Evolutionary conservation across 352 stramenopile genomes (phyloP), one percentile per base, ranked within the genome.

Genomic region (Phytophthora pinifolia): DNA sequence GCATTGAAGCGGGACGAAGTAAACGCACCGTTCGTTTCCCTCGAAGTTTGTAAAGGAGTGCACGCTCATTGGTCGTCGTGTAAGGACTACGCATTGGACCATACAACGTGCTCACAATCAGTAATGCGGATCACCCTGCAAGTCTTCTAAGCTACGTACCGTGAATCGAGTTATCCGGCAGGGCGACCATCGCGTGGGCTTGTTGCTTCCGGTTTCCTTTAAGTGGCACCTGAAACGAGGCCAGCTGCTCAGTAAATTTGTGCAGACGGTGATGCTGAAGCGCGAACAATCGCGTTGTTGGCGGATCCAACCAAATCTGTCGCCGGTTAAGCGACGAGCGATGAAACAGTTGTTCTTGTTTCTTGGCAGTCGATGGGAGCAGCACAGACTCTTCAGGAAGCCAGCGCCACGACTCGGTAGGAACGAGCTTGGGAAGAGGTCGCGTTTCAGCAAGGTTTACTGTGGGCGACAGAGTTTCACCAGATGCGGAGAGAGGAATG

Each of bases 1-100:
- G 25, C 6, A 6, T 6, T 29, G 25, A 29, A 29, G 25, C 25
- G 25, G n/a, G 9, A 18, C 27, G 4, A 39, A 9, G 25, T 7
- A 38, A 41, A 25, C 34, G 8, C 46, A 82, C 73, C 74, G 62
- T 35, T 81, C 62, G 12, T 37, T 66, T 0, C 52, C 59, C 20
- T 86, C 66, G n/a, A 81, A 71, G 38, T 78, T 65, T 3, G 73
- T 77, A 39, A 86, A 88, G 17, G 70, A 81, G 15, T 88, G 78
- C 30, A 88, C 44, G 27, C 55, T 72, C 74, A 88, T 88, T 0
- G 78, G 78, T 20, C 50, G 57, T 3, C 47, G 65, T 8, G 78
- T 86, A 25, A 88, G 46, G 4, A 86, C 78, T 87, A 34, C 1
- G 51, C 13, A 15, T 29, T 8, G 15, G n/a, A n/a, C 2, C n/a